Percentiles rank a stretch among this genome's conserved stretches.
Evolutionary conservation across 192 early-diverging fungal species (phyloP).

Genomic region (Mortierella antarctica): DNA sequence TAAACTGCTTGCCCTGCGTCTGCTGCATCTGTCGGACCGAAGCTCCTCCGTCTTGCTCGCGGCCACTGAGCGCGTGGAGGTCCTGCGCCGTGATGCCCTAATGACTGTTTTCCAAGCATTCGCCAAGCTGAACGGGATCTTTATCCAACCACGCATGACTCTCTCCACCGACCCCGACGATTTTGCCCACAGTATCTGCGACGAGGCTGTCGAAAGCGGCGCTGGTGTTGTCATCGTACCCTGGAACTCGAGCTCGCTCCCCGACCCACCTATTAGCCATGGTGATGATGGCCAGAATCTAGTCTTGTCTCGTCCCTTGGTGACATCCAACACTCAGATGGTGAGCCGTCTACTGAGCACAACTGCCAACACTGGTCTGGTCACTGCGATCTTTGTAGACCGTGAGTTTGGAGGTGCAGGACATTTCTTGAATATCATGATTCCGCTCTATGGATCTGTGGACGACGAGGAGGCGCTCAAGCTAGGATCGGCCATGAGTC

Average conservation of each 20-base stretch:
- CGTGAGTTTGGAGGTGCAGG: conserved; percentile 45
- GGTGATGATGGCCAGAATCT: conserved; percentile 20
- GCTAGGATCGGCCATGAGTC: conserved; percentile 41
- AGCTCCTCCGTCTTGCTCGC: conserved; percentile 83
- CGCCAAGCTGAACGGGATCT: conserved; percentile 77
- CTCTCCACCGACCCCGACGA: conserved; percentile 69
- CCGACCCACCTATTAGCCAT: conserved; percentile 28
- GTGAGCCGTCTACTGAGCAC: conserved; percentile 29
- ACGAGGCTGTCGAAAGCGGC: conserved; percentile 61
- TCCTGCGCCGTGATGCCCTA: conserved; percentile 76
- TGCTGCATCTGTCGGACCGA: conserved; percentile 84
- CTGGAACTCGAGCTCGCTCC: conserved; percentile 58
- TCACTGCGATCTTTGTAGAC: conserved; percentile 46
- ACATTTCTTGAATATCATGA: conserved; percentile 41
- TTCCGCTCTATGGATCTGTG: conserved; percentile 31
- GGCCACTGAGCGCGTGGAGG: conserved; percentile 67
- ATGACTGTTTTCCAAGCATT: conserved; percentile 88
- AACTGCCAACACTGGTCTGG: conserved; percentile 16
- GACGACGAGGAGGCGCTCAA: conserved; percentile 50
- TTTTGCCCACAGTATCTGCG: conserved; percentile 73
- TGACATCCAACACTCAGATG: conserved; percentile 41
- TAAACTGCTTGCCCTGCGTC: conserved; percentile 71
- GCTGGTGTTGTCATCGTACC: conserved; percentile 79
- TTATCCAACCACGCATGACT: conserved; percentile 68
- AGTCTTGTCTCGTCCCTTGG: conserved; percentile 30